These are phyloP conservation scores for Eucalyptus coolabah DNA, from an alignment of 345 rosid genomes.

Conservation along the genomic window DNA sequence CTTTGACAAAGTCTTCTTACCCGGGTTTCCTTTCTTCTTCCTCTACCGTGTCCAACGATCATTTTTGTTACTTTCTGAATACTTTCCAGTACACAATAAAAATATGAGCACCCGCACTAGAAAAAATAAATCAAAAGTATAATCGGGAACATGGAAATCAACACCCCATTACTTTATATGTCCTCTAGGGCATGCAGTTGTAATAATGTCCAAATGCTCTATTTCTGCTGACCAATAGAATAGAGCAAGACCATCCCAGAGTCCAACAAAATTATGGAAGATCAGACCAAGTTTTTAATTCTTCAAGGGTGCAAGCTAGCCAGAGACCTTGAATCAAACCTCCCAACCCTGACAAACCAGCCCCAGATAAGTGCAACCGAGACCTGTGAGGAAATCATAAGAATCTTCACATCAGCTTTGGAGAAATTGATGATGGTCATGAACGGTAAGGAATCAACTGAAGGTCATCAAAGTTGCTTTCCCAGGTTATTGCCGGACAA, in stretches of 20 bases:
- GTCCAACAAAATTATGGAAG: not conserved
- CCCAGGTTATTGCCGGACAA: not conserved
- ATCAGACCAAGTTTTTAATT: slow-evolving; percentile 1
- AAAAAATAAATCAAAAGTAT: not conserved
- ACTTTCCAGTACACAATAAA: not conserved
- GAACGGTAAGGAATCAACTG: not conserved
- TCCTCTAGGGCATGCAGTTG: not conserved
- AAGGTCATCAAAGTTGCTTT: not conserved
- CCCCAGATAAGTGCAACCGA: slow-evolving; percentile 5
- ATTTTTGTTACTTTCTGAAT: not conserved
- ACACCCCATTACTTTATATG: not conserved
- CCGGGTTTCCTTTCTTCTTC: not conserved
- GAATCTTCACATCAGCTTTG: not conserved
- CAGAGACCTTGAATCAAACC: slow-evolving; percentile 29
- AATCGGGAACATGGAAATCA: not conserved
- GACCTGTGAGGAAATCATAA: slow-evolving; percentile 29
- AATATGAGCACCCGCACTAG: not conserved
- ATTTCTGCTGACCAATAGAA: not conserved
- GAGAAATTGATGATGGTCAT: not conserved
- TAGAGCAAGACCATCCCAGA: not conserved
- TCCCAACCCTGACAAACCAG: slow-evolving; percentile 4
- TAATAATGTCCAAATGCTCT: not conserved
- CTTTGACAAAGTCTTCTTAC: not conserved
- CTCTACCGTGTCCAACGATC: not conserved
- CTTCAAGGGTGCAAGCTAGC: slow-evolving; percentile 39